These are phyloP conservation scores for Candida morakotiae DNA, from an alignment of 805 yeast species.

Conservation along the genomic window DNA sequence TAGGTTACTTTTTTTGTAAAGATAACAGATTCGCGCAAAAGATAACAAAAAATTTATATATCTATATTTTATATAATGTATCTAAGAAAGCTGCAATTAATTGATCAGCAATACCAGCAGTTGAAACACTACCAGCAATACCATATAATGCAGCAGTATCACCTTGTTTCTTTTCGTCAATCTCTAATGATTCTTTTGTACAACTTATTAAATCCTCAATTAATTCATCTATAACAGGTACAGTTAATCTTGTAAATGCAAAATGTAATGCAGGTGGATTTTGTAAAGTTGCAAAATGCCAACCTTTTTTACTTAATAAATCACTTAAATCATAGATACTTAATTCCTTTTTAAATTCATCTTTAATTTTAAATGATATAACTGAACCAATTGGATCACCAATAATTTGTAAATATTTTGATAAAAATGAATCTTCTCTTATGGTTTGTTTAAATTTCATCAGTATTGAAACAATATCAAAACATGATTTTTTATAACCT, in stretches of 20 bases:
- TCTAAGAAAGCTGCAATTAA: constrained; percentile 80
- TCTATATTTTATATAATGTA: constrained; percentile 57
- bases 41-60: background rate
- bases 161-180: constrained; percentile 2
- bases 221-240: constrained; percentile 57
- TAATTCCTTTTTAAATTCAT: constrained; percentile 25
- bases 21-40: constrained; percentile 2
- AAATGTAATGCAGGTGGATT: constrained; percentile 88
- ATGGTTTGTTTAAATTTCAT: constrained; percentile 48
- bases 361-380: constrained; percentile 62
- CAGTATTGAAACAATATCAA: constrained; percentile 64
- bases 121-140: constrained; percentile 86
- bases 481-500: constrained; percentile 72
- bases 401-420: constrained; percentile 57
- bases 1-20: background rate
- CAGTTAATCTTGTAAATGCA: constrained; percentile 76
- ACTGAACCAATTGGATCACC: constrained; percentile 90
- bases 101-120: constrained; percentile 78
- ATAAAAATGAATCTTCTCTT: constrained; percentile 38
- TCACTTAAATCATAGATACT: constrained; percentile 82
- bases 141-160: constrained; percentile 92
- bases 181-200: constrained; percentile 35
- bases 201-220: constrained; percentile 45
- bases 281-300: constrained; percentile 89
- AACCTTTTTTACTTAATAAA: constrained; percentile 58